Conservation (phyloP, 192 early-diverging fungal genomes). For the Linnemannia zychae region DNA sequence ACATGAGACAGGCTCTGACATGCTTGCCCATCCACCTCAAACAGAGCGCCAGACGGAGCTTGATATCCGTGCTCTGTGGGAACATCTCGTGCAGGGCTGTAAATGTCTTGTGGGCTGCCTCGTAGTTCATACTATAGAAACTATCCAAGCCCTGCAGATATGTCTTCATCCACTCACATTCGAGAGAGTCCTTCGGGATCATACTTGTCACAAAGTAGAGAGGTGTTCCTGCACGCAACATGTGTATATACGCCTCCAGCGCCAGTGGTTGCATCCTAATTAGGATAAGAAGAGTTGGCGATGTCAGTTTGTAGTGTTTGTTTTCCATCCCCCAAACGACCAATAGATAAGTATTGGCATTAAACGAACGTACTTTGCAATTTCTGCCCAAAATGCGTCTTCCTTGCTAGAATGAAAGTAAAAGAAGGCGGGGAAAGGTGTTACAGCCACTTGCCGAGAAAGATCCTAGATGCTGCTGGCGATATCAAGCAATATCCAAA, state of each 20-base stretch:
- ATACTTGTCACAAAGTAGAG: constrained; percentile 28
- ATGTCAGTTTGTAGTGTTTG: neutral
- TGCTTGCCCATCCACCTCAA: constrained; percentile 24
- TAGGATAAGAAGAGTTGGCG: neutral
- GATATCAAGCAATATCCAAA: neutral
- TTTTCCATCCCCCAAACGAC: neutral
- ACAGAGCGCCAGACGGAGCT: constrained; percentile 28
- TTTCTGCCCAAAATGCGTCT: constrained; percentile 33
- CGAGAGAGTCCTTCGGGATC: constrained; percentile 19
- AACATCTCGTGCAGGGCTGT: constrained; percentile 17
- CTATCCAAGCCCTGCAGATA: constrained; percentile 37
- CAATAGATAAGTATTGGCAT: neutral
- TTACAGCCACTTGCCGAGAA: too few relatives aligned
- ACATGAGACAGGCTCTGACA: constrained; percentile 18
- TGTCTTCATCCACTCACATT: constrained; percentile 35
- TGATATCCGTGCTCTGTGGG: constrained; percentile 28
- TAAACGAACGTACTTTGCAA: constrained; percentile 32
- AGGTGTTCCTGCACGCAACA: constrained; percentile 7
- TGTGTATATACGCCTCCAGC: constrained; percentile 30
- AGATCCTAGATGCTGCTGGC: too few relatives aligned
- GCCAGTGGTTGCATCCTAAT: constrained; percentile 38
- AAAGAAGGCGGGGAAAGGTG: neutral
- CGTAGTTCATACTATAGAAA: constrained; percentile 17
- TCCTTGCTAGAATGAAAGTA: constrained; percentile 9
- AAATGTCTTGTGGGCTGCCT: constrained; percentile 13